Percentiles rank a stretch among this genome's conserved stretches.
Evolutionary conservation across 2,329 filamentous ascomycete species (phyloP).

Genomic region (Davidsoniella virescens): DNA sequence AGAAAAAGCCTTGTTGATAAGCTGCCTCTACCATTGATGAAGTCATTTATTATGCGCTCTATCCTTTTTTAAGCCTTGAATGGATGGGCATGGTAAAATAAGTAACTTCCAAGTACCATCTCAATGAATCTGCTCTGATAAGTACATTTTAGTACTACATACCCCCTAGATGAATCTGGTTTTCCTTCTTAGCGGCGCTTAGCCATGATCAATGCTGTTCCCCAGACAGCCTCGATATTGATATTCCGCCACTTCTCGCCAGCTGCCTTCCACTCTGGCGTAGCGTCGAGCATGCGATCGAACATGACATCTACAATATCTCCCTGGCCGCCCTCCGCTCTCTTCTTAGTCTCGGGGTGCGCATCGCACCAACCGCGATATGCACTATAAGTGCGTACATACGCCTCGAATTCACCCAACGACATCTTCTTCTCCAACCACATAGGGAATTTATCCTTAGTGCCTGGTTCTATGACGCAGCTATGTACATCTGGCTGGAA

Average conservation of each 20-base stretch:
- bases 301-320: conserved; percentile 49
- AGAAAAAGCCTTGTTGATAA: no score
- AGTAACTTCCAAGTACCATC: no score
- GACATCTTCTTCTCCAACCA: conserved; percentile 39
- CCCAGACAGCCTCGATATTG: conserved; percentile 44
- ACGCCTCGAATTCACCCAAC: conserved; percentile 43
- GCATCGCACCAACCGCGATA: conserved; percentile 42
- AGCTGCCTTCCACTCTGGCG: conserved; percentile 33
- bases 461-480: conserved; percentile 18
- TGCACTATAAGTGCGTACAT: conserved; percentile 43
- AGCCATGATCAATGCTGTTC: conserved; percentile 41
- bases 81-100: no score
- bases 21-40: no score
- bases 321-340: conserved; percentile 37
- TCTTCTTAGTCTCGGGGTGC: conserved; percentile 32
- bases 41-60: no score
- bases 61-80: no score
- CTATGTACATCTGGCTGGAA: conserved; percentile 37
- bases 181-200: conserved; percentile 19
- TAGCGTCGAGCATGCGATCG: conserved; percentile 37
- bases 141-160: no score
- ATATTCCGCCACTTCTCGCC: conserved; percentile 35
- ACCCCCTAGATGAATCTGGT: no score
- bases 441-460: conserved; percentile 18
- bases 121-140: no score